Base-by-base conservation (phyloP, 1,284 basidiomycete genomes). In the Volvariella volvacea region DNA sequence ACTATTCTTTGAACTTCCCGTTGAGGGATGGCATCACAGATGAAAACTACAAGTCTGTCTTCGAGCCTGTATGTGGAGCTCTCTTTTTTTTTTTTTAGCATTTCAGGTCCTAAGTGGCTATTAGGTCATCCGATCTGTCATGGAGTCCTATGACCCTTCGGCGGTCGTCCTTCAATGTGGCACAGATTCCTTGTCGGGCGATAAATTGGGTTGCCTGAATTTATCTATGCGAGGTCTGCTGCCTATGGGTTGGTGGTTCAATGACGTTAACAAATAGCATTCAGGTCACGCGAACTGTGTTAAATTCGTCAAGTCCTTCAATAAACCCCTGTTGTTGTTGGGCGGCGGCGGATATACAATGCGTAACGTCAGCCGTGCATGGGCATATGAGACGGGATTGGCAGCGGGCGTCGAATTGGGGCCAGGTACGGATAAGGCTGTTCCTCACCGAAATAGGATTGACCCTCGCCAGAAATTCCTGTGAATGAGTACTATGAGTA, bases 401-500 rank as follows among this genome's bases (percentile, higher is more conserved):
- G 96, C 95, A 3, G 93, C 94, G 9, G 96, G 96, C 8, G 89
- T 96, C 19, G 92, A 98, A 61, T 77, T 99, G 4, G 87, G 84
- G 39, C 74, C 83, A 52, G 82, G 92, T 92, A 66, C 52, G 71
- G 56, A 12, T 37, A 2, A 12, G 28, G 38, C 19, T 36, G 16
- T 22, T 15, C 28, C 22, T 33, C 17, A 42, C 19, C 28, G n/a
- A 25, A 39, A 15, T 30, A 21, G 7, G 32, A 34, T 41, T 50
- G 22, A 53, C 33, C 42, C 12, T 17, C 4, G 41, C 33, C 58
- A 92, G 92, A 90, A 55, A 94, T 97, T 44, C 93, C 93, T 0
- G 88, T 93, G 52, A 97, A 97, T 58, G 94, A 97, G 65, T 97
- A 99, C 67, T 98, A 96, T 63, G 95, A 99, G 62, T 99, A 99